Conservation (phyloP, 2,329 filamentous ascomycete species). For the Onygenales sp. region DNA sequence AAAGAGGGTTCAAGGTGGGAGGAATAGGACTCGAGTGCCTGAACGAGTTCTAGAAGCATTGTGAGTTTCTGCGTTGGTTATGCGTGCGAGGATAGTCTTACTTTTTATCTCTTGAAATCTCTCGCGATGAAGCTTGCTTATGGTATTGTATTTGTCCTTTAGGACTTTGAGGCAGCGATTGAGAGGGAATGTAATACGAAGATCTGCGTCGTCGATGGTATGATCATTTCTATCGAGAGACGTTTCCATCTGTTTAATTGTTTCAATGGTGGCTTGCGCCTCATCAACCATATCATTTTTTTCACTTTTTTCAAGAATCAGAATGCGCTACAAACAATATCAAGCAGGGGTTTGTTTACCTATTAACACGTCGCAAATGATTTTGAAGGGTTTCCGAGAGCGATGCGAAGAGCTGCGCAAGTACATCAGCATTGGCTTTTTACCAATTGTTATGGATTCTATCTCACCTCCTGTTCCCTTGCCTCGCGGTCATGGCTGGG, state of each 20-base stretch:
- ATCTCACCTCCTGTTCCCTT: conserved; percentile 74
- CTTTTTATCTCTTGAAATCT: conserved; percentile 93
- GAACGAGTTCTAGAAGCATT: conserved; percentile 61
- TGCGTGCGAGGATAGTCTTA: conserved; percentile 35
- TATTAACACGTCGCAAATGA: conserved; percentile 73
- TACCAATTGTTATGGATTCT: background rate
- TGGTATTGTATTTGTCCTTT: conserved; percentile 74
- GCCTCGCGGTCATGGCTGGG: conserved; percentile 82
- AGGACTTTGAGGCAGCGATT: conserved; percentile 67
- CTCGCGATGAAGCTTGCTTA: conserved; percentile 77
- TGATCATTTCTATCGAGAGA: conserved; percentile 68
- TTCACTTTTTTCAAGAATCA: conserved; percentile 43
- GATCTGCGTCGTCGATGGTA: conserved; percentile 50
- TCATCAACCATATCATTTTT: conserved; percentile 88
- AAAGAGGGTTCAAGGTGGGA: conserved; percentile 89
- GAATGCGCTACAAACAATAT: conserved; percentile 3
- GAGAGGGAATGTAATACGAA: conserved; percentile 75
- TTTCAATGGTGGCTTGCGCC: conserved; percentile 71
- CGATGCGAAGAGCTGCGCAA: conserved; percentile 68
- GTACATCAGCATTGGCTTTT: background rate
- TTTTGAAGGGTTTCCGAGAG: conserved; percentile 86
- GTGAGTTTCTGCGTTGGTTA: conserved; percentile 15
- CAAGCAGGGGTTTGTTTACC: conserved; percentile 33
- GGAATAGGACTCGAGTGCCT: conserved; percentile 91
- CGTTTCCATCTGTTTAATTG: conserved; percentile 86